Conservation (phyloP, 225 moss, liverwort and hornwort genomes). For the Pleurozium schreberi region DNA sequence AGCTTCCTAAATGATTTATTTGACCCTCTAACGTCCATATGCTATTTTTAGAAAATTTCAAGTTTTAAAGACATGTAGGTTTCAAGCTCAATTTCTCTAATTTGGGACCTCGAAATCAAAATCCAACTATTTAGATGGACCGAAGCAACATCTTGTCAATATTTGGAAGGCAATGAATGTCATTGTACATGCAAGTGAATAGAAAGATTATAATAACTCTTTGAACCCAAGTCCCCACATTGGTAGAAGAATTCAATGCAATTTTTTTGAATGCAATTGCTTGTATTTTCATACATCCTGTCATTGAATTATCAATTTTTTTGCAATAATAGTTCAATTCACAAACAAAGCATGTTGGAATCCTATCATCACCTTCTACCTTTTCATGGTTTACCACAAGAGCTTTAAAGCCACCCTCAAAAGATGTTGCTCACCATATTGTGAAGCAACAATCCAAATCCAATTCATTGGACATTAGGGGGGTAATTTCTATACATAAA, state of each 20-base stretch:
- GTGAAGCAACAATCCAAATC: fast-evolving
- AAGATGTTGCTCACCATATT: background rate
- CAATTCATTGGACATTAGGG: background rate
- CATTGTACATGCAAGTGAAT: background rate
- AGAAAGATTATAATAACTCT: background rate
- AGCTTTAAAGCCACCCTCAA: background rate
- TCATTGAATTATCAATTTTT: background rate
- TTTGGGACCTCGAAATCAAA: background rate
- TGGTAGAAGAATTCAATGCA: background rate
- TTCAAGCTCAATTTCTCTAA: background rate
- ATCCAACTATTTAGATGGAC: background rate
- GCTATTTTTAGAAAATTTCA: background rate
- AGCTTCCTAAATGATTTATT: background rate
- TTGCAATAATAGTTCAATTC: background rate
- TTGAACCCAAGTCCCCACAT: background rate
- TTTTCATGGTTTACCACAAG: background rate
- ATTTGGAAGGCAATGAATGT: background rate
- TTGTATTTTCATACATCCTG: background rate
- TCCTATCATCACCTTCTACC: background rate
- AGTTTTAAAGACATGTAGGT: background rate
- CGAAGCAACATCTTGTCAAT: background rate
- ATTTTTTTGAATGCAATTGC: fast-evolving
- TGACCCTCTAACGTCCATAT: background rate
- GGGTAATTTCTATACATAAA: background rate
- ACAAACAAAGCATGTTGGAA: background rate